These are phyloP conservation scores for Musa acuminata DNA, from an alignment of 176 grass and related monocot species.

Conservation along the genomic window DNA sequence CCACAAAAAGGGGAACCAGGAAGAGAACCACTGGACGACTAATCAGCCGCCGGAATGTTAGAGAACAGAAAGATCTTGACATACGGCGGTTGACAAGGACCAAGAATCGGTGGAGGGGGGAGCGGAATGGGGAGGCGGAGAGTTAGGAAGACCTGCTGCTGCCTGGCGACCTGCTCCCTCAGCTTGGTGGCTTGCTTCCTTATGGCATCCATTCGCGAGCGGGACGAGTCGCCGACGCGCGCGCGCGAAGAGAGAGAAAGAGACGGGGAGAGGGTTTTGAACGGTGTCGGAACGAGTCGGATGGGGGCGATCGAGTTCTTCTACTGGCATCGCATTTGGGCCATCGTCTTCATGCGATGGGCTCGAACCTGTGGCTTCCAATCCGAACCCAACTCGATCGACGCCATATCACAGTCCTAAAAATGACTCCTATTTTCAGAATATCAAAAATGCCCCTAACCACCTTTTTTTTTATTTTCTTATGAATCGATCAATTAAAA, in stretches of 20 bases:
- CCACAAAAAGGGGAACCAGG: neutral
- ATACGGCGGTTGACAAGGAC: neutral
- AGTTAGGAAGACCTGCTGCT: neutral
- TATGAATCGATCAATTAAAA: too few species aligned
- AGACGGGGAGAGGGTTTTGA: too few species aligned
- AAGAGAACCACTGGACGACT: neutral
- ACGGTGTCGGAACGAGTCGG: too few species aligned
- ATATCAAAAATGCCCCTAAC: too few species aligned
- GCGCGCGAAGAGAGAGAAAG: neutral
- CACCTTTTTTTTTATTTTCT: too few species aligned
- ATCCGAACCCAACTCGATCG: too few species aligned
- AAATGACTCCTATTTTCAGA: too few species aligned
- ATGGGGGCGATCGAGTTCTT: too few species aligned
- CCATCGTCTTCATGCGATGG: too few species aligned
- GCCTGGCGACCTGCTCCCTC: conserved; percentile 12
- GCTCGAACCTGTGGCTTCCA: too few species aligned
- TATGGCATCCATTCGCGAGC: conserved; percentile 1
- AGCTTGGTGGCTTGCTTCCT: conserved; percentile 9
- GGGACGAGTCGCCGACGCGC: neutral
- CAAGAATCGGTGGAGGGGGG: neutral
- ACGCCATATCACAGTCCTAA: too few species aligned
- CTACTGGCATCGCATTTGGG: too few species aligned
- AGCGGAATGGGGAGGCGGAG: neutral
- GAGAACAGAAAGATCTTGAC: neutral
- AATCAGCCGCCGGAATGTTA: neutral